Percentiles rank a stretch among this genome's conserved stretches.
phyloP scores from a whole-genome alignment of 2,329 filamentous ascomycete species.

The Calonectria hawksworthii region DNA sequence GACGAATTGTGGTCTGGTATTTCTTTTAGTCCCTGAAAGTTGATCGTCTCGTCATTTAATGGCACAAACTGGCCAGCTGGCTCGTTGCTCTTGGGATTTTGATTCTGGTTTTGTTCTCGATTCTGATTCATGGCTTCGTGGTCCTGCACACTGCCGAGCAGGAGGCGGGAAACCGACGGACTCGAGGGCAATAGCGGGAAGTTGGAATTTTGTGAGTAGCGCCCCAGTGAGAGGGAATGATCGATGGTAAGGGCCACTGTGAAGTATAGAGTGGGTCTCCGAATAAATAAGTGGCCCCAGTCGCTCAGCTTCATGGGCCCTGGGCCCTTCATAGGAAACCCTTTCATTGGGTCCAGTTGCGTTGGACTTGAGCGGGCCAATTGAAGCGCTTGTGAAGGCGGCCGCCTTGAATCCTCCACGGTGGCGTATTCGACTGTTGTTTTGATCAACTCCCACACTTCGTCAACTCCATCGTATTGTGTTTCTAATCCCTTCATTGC shows the following conservation, averaged over 20 bases:
- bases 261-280: constrained; percentile 27
- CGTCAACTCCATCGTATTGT: constrained; percentile 32
- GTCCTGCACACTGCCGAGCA: not conserved
- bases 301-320: not conserved
- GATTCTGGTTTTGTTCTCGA: not conserved
- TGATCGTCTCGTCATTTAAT: not conserved
- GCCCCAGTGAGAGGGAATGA: constrained; percentile 23
- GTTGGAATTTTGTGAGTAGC: constrained; percentile 19
- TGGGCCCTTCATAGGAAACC: not conserved
- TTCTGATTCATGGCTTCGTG: not conserved
- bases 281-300: constrained; percentile 29
- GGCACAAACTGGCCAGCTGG: not conserved
- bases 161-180: not conserved
- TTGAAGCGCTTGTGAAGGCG: not conserved
- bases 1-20: not conserved
- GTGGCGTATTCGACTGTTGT: constrained; percentile 21
- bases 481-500: constrained; percentile 25
- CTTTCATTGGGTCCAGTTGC: not conserved
- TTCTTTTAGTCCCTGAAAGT: not conserved
- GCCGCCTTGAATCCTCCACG: not conserved
- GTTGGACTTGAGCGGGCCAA: not conserved
- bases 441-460: constrained; percentile 29
- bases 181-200: not conserved
- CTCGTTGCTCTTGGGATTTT: not conserved
- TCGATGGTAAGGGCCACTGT: constrained; percentile 29